These are phyloP conservation scores for Aspergillus tubingensis DNA, from an alignment of 2,329 filamentous ascomycete genomes.

Conservation along the genomic window DNA sequence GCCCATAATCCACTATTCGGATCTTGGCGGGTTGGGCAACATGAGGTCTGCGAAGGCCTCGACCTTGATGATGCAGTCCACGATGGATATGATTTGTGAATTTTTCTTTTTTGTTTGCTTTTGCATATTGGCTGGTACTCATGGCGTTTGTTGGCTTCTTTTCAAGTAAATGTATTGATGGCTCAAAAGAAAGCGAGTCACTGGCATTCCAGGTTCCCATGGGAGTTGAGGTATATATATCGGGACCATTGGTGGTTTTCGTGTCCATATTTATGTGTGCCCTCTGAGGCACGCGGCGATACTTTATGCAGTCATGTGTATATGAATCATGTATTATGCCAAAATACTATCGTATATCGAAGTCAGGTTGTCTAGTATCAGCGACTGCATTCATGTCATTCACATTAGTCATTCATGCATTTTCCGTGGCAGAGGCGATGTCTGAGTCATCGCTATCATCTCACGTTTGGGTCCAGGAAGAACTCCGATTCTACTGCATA, in stretches of 20 bases:
- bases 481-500: too few relatives aligned
- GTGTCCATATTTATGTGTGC: neutral
- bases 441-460: neutral
- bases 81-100: slow-evolving; percentile 25
- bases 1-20: slow-evolving; percentile 38
- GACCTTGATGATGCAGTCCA: slow-evolving; percentile 32
- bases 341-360: too few relatives aligned
- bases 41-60: slow-evolving; percentile 41
- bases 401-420: neutral
- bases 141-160: slow-evolving; percentile 1
- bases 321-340: neutral
- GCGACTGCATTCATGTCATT: neutral
- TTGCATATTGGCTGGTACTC: slow-evolving; percentile 6
- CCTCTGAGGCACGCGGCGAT: neutral
- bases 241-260: neutral
- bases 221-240: neutral
- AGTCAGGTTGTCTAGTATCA: neutral
- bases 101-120: slow-evolving; percentile 8
- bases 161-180: neutral
- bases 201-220: neutral
- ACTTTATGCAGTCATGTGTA: neutral
- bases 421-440: neutral
- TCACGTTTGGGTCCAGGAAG: too few relatives aligned
- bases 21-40: slow-evolving; percentile 39
- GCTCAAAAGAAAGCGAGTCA: neutral